Conservation (phyloP, 345 rosid genomes). For the Melastoma malabathricum region DNA sequence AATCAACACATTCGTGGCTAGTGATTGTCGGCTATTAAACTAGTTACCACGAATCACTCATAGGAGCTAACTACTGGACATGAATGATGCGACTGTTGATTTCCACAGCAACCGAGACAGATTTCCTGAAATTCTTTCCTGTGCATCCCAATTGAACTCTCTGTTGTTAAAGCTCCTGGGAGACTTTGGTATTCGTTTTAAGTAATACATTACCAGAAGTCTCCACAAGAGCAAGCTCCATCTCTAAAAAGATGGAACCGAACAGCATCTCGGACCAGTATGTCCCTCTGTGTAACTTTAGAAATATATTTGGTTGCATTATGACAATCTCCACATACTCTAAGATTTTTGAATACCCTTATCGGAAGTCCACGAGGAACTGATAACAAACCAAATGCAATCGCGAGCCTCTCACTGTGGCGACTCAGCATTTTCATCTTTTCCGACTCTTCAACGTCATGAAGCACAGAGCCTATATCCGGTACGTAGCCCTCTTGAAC, state of each 20-base stretch:
- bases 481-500: conserved; percentile 64
- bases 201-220: conserved; percentile 60
- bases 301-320: conserved; percentile 83
- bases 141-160: no score
- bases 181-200: not conserved
- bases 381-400: conserved; percentile 72
- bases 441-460: conserved; percentile 56
- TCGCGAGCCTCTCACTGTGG: conserved; percentile 92
- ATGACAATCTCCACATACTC: conserved; percentile 92
- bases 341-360: conserved; percentile 61
- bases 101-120: no score
- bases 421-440: conserved; percentile 74
- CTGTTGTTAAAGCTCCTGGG: no score
- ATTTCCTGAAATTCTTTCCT: no score
- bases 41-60: no score
- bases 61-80: no score
- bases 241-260: conserved; percentile 76
- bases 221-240: conserved; percentile 91
- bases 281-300: conserved; percentile 69
- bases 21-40: no score
- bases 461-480: conserved; percentile 58
- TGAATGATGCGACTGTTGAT: no score
- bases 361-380: conserved; percentile 59
- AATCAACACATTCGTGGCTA: no score
- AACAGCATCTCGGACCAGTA: conserved; percentile 80